A percentile compares a stretch with the other conserved stretches of the same genome.
Evolutionary conservation across 768 basidiomycete genomes (phyloP).

Genomic region (Tylopilus balloui): DNA sequence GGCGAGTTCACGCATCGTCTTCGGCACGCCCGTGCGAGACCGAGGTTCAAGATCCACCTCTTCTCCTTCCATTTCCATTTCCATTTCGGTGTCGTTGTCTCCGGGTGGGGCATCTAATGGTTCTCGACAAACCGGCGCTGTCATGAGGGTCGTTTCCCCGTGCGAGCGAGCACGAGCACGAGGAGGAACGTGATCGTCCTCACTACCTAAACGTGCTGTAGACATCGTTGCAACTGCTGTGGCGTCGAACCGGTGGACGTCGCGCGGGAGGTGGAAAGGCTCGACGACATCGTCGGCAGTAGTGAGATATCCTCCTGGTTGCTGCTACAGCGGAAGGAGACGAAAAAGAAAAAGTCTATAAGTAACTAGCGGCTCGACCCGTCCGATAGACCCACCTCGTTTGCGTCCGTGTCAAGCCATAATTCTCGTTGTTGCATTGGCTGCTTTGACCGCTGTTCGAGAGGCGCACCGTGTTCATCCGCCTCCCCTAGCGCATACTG

Average conservation of each 20-base stretch:
- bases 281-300: constrained; percentile 71
- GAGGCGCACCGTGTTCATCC: neutral
- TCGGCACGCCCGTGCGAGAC: constrained; percentile 34
- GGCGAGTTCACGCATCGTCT: constrained; percentile 64
- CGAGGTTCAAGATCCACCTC: constrained; percentile 14
- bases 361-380: constrained; percentile 2
- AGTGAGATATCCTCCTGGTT: constrained; percentile 58
- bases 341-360: constrained; percentile 7
- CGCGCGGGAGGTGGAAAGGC: constrained; percentile 65
- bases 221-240: constrained; percentile 10
- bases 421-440: constrained; percentile 9
- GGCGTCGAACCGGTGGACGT: constrained; percentile 26
- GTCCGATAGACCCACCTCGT: constrained; percentile 20
- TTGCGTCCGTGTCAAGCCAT: constrained; percentile 21
- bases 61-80: constrained; percentile 16
- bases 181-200: neutral
- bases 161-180: neutral
- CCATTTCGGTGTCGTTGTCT: neutral
- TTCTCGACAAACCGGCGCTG: constrained; percentile 7
- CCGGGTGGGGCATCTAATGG: constrained; percentile 6
- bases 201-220: neutral
- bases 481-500: constrained; percentile 51
- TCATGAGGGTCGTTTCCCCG: neutral
- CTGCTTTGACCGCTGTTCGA: constrained; percentile 1
- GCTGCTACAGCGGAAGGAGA: constrained; percentile 7